Percentiles rank a stretch among this genome's conserved stretches.
phyloP scores from a whole-genome alignment of 257 asterid genomes.

The Fraxinus americana region DNA sequence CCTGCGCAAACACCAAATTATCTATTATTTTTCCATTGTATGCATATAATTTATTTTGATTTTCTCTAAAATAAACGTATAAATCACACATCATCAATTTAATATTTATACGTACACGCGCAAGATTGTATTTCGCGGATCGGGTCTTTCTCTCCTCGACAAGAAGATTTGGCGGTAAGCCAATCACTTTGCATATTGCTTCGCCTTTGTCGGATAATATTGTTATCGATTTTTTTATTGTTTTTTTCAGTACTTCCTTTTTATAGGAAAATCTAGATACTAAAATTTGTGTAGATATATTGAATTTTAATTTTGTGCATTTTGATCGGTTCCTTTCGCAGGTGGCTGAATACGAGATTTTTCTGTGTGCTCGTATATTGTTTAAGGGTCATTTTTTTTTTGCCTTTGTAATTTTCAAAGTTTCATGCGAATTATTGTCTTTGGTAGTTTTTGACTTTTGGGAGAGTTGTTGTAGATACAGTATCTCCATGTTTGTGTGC shows the following conservation, averaged over 20 bases:
- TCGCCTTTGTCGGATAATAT: neutral
- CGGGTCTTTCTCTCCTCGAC: slow-evolving; percentile 40
- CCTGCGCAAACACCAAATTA: neutral
- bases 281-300: slow-evolving; percentile 16
- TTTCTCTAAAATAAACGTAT: no score
- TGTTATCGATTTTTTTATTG: neutral
- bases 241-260: neutral
- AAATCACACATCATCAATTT: neutral
- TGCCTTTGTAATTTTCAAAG: neutral
- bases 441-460: neutral
- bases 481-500: neutral
- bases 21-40: no score
- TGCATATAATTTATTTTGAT: no score
- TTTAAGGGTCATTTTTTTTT: neutral
- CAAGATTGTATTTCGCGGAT: slow-evolving; percentile 21
- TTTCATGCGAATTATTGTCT: neutral
- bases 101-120: neutral
- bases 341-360: slow-evolving; percentile 22
- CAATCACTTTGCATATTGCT: slow-evolving; percentile 40
- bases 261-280: neutral
- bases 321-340: slow-evolving; percentile 24
- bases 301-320: slow-evolving; percentile 26
- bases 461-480: neutral
- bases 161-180: slow-evolving; percentile 57
- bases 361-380: slow-evolving; percentile 16